Base-by-base conservation (phyloP, 2,329 filamentous ascomycete species). In the Penicillium sp. region DNA sequence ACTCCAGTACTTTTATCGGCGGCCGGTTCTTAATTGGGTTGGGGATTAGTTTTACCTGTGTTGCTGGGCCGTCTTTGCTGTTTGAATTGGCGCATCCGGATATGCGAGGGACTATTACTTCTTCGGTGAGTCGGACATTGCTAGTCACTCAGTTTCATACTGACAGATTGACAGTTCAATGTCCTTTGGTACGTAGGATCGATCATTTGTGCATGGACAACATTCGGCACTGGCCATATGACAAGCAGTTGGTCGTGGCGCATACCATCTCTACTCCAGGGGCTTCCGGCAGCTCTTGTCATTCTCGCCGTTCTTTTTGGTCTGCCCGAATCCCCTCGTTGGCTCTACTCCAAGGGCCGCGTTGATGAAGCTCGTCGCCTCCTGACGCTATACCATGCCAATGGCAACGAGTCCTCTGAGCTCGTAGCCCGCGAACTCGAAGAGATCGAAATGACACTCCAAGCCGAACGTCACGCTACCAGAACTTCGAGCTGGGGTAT, bases 301-400 rank as follows among this genome's bases (percentile, higher is more conserved):
- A 33, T 57, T 9, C 26, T 35, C 30, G 9, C 30, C 6, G 45
- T 57, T 3, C 21, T 43, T 16, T 46, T 26, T 18, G 43, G 53
- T 24, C 26, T 57, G 16, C 55, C 55, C 3, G 50, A 57, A 21
- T 47, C 40, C 11, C 55, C 55, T n/a, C 50, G 55, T 11, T 57
- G 50, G 49, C 38, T 53, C n/a, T 45, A 48, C 56, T 78, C 79
- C 56, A 79, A 83, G 55, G 80, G 83, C 58, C 79, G 80, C n/a
- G 74, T 78, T 12, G 81, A 85, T 26, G 76, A 85, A 61, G 82
- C 82, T 2, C 71, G 80, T n/a, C 70, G 75, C 4, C 77, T 81
- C 2, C 76, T 89, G 53, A 77, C 79, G 14, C 80, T 79, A 56
- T 83, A 82, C 63, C 85, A 86, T 50, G 83, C 81, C 2, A 75